Evolutionary conservation across 2,329 filamentous ascomycete species (phyloP).

Genomic region (Blastomyces gilchristii): DNA sequence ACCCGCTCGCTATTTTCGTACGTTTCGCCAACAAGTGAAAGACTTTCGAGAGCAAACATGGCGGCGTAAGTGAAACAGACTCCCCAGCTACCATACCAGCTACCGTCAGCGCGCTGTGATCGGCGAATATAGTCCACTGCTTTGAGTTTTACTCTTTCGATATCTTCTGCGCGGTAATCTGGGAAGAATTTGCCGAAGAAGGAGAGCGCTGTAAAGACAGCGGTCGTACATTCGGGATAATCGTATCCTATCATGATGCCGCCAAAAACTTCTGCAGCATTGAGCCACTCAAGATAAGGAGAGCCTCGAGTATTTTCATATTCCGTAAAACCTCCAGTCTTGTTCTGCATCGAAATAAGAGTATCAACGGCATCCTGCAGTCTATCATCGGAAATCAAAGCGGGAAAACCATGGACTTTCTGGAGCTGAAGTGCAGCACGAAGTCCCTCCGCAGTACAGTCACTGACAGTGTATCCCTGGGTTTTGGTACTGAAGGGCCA

Average conservation of each 20-base stretch:
- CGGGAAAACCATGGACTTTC: conserved; percentile 62
- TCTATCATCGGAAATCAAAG: conserved; percentile 62
- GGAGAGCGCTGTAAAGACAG: conserved; percentile 76
- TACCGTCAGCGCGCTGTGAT: conserved; percentile 69
- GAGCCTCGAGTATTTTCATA: conserved; percentile 79
- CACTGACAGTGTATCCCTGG: conserved; percentile 91
- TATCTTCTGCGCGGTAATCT: conserved; percentile 65
- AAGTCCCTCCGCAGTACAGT: conserved; percentile 84
- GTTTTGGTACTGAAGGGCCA: conserved; percentile 92
- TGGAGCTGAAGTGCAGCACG: conserved; percentile 82
- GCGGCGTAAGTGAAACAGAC: conserved; percentile 96
- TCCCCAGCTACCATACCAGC: conserved; percentile 96
- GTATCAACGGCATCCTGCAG: conserved; percentile 86
- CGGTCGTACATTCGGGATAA: conserved; percentile 95
- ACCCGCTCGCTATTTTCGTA: conserved; percentile 64
- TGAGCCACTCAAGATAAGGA: conserved; percentile 69
- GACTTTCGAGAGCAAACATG: conserved; percentile 89
- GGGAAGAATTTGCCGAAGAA: conserved; percentile 76
- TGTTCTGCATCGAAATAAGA: conserved; percentile 81
- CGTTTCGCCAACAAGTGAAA: conserved; percentile 70
- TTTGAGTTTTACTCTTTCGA: conserved; percentile 58
- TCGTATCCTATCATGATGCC: conserved; percentile 98
- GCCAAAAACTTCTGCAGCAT: conserved; percentile 93
- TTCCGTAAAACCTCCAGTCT: conserved; percentile 73
- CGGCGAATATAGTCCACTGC: conserved; percentile 76